phyloP scores from a whole-genome alignment of 2,329 filamentous ascomycete genomes.

The Zalaria obscura region DNA sequence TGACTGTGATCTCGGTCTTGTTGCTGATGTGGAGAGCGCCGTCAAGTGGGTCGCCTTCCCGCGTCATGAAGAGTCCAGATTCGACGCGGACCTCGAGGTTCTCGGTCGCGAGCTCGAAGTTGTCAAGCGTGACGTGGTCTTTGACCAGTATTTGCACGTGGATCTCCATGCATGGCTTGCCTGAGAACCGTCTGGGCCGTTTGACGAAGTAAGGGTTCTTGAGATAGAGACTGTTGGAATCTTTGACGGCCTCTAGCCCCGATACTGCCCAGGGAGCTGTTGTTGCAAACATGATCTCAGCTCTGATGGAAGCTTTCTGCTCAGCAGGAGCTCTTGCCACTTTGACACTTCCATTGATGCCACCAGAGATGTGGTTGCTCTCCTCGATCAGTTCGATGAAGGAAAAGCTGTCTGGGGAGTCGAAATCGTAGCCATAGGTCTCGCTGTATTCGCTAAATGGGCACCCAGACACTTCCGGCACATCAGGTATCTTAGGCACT shows the following conservation, averaged over 20 bases:
- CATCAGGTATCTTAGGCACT: neutral
- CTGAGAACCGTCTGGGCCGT: neutral
- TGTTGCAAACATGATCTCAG: slow-evolving; percentile 22
- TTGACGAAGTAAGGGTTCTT: slow-evolving; percentile 8
- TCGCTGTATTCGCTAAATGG: neutral
- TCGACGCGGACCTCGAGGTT: slow-evolving; percentile 25
- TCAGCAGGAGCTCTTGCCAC: slow-evolving; percentile 19
- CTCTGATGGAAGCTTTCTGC: slow-evolving; percentile 21
- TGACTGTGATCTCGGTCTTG: slow-evolving; percentile 17
- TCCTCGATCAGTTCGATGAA: slow-evolving; percentile 12
- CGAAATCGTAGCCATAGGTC: neutral
- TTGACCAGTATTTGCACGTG: slow-evolving; percentile 22
- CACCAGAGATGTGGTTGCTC: slow-evolving; percentile 7
- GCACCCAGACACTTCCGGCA: neutral
- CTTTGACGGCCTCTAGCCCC: slow-evolving; percentile 15
- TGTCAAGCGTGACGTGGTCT: slow-evolving; percentile 16
- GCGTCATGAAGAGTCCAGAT: slow-evolving; percentile 11
- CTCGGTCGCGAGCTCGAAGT: slow-evolving; percentile 19
- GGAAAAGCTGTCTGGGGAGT: neutral
- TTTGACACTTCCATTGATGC: slow-evolving; percentile 23
- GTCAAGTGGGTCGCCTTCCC: slow-evolving; percentile 7
- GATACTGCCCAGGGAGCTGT: slow-evolving; percentile 17
- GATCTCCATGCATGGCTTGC: slow-evolving; percentile 22
- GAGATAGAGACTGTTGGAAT: slow-evolving; percentile 8
- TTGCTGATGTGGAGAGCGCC: slow-evolving; percentile 17